Percentiles rank a stretch among this genome's conserved stretches.
Evolutionary conservation across 2,329 filamentous ascomycete species (phyloP).

Genomic region (Ascocoryne sarcoides): DNA sequence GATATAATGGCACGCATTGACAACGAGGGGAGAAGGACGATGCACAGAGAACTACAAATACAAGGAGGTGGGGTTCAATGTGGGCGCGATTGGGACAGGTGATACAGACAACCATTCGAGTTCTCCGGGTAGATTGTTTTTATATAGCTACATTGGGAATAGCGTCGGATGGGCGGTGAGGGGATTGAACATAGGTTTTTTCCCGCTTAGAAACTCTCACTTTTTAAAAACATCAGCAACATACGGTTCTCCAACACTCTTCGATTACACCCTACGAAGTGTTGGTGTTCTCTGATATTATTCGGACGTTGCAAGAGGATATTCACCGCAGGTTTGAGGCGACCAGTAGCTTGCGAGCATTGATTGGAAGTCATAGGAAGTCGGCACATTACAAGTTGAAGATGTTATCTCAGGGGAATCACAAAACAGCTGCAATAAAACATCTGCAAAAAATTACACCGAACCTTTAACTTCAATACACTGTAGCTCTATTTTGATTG

Average conservation of each 20-base stretch:
- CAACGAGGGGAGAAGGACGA: constrained; percentile 7
- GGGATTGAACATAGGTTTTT: background rate
- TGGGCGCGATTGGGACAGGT: background rate
- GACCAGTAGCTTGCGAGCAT: constrained; percentile 27
- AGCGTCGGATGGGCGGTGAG: constrained; percentile 9
- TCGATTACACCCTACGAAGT: constrained; percentile 20
- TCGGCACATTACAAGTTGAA: constrained; percentile 17
- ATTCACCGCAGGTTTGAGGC: constrained; percentile 30
- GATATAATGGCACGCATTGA: constrained; percentile 26
- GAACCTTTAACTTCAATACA: too few species aligned
- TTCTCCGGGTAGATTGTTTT: too few species aligned
- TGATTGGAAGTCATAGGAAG: constrained; percentile 31
- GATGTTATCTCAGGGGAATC: too few species aligned
- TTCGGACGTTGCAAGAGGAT: constrained; percentile 27
- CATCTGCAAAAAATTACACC: too few species aligned
- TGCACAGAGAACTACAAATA: constrained; percentile 1
- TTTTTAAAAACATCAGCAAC: constrained; percentile 25
- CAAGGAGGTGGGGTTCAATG: constrained; percentile 8
- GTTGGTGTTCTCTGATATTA: constrained; percentile 23
- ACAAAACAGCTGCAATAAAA: too few species aligned
- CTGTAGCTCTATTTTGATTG: too few species aligned
- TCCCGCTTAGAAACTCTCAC: too few species aligned
- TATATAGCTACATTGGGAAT: background rate
- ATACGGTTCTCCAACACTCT: constrained; percentile 24
- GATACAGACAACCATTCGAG: background rate